These are phyloP conservation scores for Morella rubra DNA, from an alignment of 306 rosid species.

Conservation along the genomic window DNA sequence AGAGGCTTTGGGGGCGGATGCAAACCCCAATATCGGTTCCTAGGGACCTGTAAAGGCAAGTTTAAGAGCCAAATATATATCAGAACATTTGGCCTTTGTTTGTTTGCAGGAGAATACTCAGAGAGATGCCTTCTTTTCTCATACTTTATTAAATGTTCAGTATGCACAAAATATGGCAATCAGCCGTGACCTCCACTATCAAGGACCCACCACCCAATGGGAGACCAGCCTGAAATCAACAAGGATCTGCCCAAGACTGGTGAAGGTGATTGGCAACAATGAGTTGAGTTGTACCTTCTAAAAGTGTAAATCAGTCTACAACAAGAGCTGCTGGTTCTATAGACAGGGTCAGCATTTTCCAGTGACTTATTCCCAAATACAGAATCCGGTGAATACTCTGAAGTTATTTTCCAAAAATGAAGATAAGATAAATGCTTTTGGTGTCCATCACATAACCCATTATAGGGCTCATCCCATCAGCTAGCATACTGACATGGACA, in stretches of 20 bases:
- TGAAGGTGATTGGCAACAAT: not conserved
- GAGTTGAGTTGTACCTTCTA: not conserved
- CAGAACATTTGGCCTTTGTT: slow-evolving; percentile 18
- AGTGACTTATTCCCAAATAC: too few relatives aligned
- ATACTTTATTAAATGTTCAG: not conserved
- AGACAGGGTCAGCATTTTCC: not conserved
- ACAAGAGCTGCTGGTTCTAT: not conserved
- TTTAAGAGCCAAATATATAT: slow-evolving; percentile 42
- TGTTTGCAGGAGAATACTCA: not conserved
- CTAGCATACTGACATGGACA: not conserved
- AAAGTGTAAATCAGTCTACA: not conserved
- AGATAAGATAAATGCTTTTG: not conserved
- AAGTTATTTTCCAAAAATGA: too few relatives aligned
- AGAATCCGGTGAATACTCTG: too few relatives aligned
- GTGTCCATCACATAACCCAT: not conserved
- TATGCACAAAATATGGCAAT: not conserved
- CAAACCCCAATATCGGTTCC: slow-evolving; percentile 98
- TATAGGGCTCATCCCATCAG: not conserved
- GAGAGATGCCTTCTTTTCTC: not conserved
- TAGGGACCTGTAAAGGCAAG: slow-evolving; percentile 77
- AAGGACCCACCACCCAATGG: not conserved
- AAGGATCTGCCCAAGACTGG: not conserved
- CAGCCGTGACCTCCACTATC: not conserved
- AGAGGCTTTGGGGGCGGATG: slow-evolving; percentile 99
- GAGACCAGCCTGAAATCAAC: not conserved